Percentiles rank a stretch among this genome's conserved stretches.
These are phyloP conservation scores for Piper betle DNA, from an alignment of 164 flowering plant species.

Conservation along the genomic window DNA sequence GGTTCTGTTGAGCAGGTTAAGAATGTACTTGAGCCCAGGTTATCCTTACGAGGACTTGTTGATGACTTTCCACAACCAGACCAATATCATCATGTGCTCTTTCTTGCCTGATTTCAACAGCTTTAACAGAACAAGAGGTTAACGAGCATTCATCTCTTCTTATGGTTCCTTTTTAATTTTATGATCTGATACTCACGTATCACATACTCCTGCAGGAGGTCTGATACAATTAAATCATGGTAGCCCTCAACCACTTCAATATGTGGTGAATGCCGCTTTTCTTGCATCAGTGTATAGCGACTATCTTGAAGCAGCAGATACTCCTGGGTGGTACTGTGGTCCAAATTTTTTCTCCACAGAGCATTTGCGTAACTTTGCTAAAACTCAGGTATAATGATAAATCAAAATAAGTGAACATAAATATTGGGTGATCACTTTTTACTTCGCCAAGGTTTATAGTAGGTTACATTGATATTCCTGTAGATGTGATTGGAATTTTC, in stretches of 20 bases:
- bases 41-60: conserved; percentile 93
- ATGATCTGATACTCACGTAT: background rate
- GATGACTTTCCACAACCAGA: conserved; percentile 83
- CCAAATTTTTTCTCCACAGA: conserved; percentile 72
- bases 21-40: conserved; percentile 93
- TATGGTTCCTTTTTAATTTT: background rate
- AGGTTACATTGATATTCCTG: background rate
- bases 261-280: conserved; percentile 89
- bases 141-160: background rate
- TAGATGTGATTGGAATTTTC: too few relatives aligned
- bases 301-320: conserved; percentile 92
- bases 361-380: conserved; percentile 68
- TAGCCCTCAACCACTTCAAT: conserved; percentile 91
- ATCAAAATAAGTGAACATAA: background rate
- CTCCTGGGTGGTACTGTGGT: conserved; percentile 99
- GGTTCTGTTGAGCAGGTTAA: conserved; percentile 83
- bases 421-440: background rate
- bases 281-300: conserved; percentile 74
- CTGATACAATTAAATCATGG: conserved; percentile 91
- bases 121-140: conserved; percentile 89
- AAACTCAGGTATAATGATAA: conserved; percentile 51
- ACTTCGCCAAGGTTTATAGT: background rate
- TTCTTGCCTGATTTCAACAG: conserved; percentile 63
- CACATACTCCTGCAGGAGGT: conserved; percentile 44
- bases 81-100: conserved; percentile 86